Evolutionary conservation across 805 yeast genomes (phyloP), one percentile per base, ranked within the genome.

Genomic region (Sugiyamaella chiloensis): DNA sequence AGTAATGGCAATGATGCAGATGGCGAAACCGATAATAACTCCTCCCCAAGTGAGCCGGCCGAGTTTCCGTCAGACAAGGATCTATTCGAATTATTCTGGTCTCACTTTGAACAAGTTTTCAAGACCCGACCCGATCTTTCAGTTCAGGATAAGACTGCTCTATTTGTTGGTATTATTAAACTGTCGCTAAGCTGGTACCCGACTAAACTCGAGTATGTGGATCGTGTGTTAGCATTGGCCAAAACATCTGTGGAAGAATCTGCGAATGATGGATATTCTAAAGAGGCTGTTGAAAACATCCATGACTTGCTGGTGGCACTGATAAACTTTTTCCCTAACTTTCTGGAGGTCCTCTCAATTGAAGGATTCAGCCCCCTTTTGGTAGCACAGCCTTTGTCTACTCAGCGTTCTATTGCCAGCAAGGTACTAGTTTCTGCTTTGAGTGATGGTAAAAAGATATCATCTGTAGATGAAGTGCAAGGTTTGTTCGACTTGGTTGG

Each of bases 121-220:
- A 71, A 78, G 41, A 65, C 73, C 7, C 79, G 84, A 51, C 84
- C 87, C 0, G 84, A 81, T 42, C 65, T 88, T n/a, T 70, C 87
- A 0, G 60, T 76, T n/a, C 80, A 76, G 24, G 91, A 86, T 51
- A 78, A 79, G 47, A 75, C 85, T 6, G 71, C 76, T 1, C 70
- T 89, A 17, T 68, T 87, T 39, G 83, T 81, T 50, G 78, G 84
- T n/a, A 72, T 87, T 26, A 72, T 84, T 44, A 76, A 75, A 52
- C 64, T 90, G 39, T 74, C 88, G 0, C 69, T 87, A 34, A 71
- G 75, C 3, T 86, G 81, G 67, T 85, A 85, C 60, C 85, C 87
- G 5, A 68, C 74, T 0, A 77, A 81, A 48, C 72, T 71, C 52
- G 74, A 71, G 4, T 79, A 85, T 62, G 69, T 89, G 47, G 81